A percentile compares a stretch with the other conserved stretches of the same genome.
Evolutionary conservation across 805 yeast species (phyloP).

Genomic region (Lipomyces lipofer): DNA sequence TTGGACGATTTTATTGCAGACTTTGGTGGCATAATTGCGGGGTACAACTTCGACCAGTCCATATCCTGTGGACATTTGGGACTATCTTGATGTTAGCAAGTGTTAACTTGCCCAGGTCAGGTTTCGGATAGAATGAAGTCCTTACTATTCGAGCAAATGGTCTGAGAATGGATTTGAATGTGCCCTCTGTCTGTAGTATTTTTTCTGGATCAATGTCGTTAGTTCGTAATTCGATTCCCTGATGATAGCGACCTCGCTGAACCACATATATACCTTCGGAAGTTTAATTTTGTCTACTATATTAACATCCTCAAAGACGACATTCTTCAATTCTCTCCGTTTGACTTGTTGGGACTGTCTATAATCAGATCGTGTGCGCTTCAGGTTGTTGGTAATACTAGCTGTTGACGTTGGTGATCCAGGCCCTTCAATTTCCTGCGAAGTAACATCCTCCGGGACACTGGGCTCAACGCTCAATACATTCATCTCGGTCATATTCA

Average conservation of each 20-base stretch:
- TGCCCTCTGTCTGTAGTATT: slow-evolving; percentile 93
- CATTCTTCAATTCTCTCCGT: slow-evolving; percentile 51
- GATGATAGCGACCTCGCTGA: too few species aligned
- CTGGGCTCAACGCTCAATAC: too few species aligned
- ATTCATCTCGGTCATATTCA: too few species aligned
- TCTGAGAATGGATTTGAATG: slow-evolving; percentile 98
- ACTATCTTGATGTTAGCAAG: slow-evolving; percentile 23
- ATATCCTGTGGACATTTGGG: slow-evolving; percentile 77
- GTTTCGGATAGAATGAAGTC: neutral
- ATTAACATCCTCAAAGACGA: slow-evolving; percentile 43
- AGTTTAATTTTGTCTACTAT: slow-evolving; percentile 24
- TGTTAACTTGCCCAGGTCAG: neutral
- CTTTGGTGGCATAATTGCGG: slow-evolving; percentile 48
- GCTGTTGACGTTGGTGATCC: too few species aligned
- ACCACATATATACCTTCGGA: slow-evolving; percentile 18
- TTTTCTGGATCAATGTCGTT: slow-evolving; percentile 45
- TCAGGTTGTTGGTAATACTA: slow-evolving; percentile 7
- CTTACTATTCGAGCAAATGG: slow-evolving; percentile 76
- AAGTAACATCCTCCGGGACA: too few species aligned
- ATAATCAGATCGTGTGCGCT: slow-evolving; percentile 41
- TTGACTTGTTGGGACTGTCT: slow-evolving; percentile 50
- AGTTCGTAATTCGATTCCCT: too few species aligned
- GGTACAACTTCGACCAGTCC: slow-evolving; percentile 85
- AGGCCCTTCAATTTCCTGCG: too few species aligned
- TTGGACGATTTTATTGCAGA: slow-evolving; percentile 29